phyloP scores from a whole-genome alignment of 495 filamentous ascomycete species.

The Talaromyces thailandensis region DNA sequence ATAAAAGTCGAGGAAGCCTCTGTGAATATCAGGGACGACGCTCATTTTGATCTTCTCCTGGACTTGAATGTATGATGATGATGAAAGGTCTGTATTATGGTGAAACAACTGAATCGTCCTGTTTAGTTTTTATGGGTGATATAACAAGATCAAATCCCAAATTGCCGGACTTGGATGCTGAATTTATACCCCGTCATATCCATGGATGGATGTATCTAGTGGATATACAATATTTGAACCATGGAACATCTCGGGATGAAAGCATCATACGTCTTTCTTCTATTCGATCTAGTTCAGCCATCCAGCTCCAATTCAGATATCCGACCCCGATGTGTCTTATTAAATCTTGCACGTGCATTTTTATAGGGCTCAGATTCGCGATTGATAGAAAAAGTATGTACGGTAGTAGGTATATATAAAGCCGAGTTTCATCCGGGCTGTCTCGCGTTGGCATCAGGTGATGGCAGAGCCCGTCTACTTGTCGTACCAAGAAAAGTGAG shows the following conservation, averaged over 20 bases:
- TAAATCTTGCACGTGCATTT: not conserved
- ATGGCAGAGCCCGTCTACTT: not conserved
- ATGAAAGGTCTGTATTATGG: too few species aligned
- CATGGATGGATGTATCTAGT: too few species aligned
- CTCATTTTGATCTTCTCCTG: not conserved
- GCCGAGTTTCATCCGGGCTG: not conserved
- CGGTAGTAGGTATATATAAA: too few species aligned
- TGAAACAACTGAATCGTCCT: too few species aligned
- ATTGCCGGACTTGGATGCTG: not conserved
- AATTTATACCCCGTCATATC: not conserved
- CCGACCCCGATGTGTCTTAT: not conserved
- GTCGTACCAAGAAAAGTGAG: too few species aligned
- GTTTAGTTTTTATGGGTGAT: too few species aligned
- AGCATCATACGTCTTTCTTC: not conserved
- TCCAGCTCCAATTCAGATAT: too few species aligned
- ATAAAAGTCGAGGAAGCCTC: constrained; percentile 1
- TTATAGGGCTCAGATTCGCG: not conserved
- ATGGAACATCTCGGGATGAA: not conserved
- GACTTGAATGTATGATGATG: not conserved
- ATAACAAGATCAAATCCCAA: not conserved
- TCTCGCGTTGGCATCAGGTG: not conserved
- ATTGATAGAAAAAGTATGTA: too few species aligned
- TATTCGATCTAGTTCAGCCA: not conserved
- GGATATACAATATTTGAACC: too few species aligned
- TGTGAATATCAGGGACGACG: not conserved